Evolutionary conservation across 495 filamentous ascomycete genomes (phyloP), one percentile per base, ranked within the genome.

Genomic region (Penicillium waksmanii): DNA sequence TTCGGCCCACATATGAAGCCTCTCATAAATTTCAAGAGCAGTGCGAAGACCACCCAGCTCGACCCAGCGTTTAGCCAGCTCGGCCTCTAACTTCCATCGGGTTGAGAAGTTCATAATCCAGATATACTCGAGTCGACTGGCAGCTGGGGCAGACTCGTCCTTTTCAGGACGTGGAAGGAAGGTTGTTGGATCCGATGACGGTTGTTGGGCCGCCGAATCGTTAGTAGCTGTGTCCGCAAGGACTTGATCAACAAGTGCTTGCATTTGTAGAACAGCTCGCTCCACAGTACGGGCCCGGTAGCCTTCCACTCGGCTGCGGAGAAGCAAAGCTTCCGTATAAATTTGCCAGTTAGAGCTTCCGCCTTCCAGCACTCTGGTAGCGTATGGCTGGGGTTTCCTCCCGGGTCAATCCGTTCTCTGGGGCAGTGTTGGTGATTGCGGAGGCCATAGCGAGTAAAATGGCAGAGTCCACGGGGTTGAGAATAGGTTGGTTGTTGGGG

Each of bases 311-410:
- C 95, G 82, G 67, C 91, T 94, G 44, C 95, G 84, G 5, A 97
- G 87, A 3, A 98, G 77, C 5, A 99, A 76, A 2, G 90, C 95
- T 66, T 97, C 91, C 0, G 95, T 97, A 69, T 99, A 98, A 19
- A 97, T 87, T 72, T 98, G 96, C 95, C 95, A 99, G 72, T 98
- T 98, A 3, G 92, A 92, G 62, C 89, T 89, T 49, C 93, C 91
- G 54, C 95, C 92, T 15, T 89, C 82, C 18, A 99, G 82, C 1
- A 98, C 96, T 17, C 95, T 85, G 19, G 87, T 87, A 5, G 93
- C 96, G 70, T 92, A 98, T 0, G 95, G 95, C 15, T 93, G 73
- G 73, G 36, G 96, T 93, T 72, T 97, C 92, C 69, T 99, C 96
- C 19, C 92, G 83, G 0, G 93, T 98, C 27, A 98, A 80, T 1